Conservation (phyloP, 2,329 filamentous ascomycete species). For the Colletotrichum viniferum region DNA sequence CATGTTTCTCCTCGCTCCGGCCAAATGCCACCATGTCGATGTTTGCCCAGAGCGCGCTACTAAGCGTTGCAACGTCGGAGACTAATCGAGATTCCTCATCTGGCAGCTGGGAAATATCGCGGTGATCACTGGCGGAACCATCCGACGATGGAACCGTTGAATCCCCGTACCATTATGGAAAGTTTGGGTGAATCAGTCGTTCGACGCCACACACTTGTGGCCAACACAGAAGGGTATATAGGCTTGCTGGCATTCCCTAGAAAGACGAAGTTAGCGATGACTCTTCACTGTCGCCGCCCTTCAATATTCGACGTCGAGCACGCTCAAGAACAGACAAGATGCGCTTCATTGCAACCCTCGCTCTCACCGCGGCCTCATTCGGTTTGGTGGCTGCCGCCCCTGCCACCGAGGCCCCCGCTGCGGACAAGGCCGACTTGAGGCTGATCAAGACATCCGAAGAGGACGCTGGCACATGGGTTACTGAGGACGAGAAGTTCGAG, state of each 20-base stretch:
- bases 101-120: not conserved
- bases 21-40: not conserved
- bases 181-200: not conserved
- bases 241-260: not conserved
- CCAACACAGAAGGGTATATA: not conserved
- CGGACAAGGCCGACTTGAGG: constrained; percentile 25
- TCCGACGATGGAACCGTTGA: not conserved
- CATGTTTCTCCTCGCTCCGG: constrained; percentile 13
- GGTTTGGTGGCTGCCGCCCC: constrained; percentile 19
- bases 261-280: not conserved
- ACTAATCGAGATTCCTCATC: constrained; percentile 1
- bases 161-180: not conserved
- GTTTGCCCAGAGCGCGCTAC: not conserved
- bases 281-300: not conserved
- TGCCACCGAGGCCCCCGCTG: not conserved
- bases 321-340: not conserved
- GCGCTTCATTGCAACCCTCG: constrained; percentile 16
- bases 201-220: not conserved
- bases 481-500: constrained; percentile 42
- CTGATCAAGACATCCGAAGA: constrained; percentile 43
- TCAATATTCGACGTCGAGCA: not conserved
- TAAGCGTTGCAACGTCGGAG: not conserved
- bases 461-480: constrained; percentile 42
- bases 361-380: constrained; percentile 17
- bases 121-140: not conserved